These are phyloP conservation scores for Acanthamoeba lenticulata DNA, from an alignment of 208 protist species.

Conservation along the genomic window DNA sequence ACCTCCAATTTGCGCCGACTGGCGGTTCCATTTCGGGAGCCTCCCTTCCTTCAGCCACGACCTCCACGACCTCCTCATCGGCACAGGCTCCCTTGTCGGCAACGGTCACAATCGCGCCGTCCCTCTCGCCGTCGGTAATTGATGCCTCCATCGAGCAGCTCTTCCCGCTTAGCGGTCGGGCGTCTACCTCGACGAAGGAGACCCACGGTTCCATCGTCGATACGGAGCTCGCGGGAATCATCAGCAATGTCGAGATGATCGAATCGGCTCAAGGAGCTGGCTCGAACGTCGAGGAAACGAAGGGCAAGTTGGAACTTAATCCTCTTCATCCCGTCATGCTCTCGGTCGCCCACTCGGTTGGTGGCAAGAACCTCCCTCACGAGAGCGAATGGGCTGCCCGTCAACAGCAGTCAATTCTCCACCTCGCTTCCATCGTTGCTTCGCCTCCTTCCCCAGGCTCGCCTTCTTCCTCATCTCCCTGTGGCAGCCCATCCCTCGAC, in stretches of 20 bases:
- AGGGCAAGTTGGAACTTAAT: not conserved
- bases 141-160: slow-evolving; percentile 48
- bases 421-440: slow-evolving; percentile 9
- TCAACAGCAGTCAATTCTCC: slow-evolving; percentile 32
- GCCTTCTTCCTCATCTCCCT: not conserved
- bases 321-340: slow-evolving; percentile 39
- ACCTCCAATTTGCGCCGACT: no score
- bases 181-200: slow-evolving; percentile 30
- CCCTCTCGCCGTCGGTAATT: slow-evolving; percentile 21
- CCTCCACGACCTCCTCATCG: not conserved
- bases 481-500: not conserved
- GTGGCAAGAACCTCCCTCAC: slow-evolving; percentile 12
- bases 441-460: not conserved
- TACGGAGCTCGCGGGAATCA: slow-evolving; percentile 20
- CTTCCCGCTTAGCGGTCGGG: slow-evolving; percentile 33
- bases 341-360: not conserved
- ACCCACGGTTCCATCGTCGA: slow-evolving; percentile 21
- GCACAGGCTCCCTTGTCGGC: not conserved
- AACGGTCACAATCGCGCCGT: slow-evolving; percentile 23
- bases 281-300: not conserved
- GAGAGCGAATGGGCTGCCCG: slow-evolving; percentile 31
- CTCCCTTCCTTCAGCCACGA: not conserved
- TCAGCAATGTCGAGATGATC: slow-evolving; percentile 54
- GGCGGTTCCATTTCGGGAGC: no score
- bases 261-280: not conserved